Percentiles rank a stretch among this genome's conserved stretches.
Conservation (phyloP, 495 filamentous ascomycete species). For the Neurospora tetraspora region DNA sequence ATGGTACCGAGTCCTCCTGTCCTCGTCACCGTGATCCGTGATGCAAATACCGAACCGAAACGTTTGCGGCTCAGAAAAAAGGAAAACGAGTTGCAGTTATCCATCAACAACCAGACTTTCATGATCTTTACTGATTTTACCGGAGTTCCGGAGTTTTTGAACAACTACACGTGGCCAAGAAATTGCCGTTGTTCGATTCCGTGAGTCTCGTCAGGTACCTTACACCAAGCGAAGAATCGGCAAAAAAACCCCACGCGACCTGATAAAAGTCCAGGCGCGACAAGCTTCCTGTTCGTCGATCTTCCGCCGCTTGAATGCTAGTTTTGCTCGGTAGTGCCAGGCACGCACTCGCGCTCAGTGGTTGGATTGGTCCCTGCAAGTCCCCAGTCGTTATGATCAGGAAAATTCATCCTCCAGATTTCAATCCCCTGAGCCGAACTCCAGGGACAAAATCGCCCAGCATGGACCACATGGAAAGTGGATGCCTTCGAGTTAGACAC, state of each 20-base stretch:
- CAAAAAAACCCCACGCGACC: not conserved
- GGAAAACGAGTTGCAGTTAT: not conserved
- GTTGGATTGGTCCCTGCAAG: not conserved
- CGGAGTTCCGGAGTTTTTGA: not conserved
- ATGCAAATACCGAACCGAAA: not conserved
- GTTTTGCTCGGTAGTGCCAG: not conserved
- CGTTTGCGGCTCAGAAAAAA: not conserved
- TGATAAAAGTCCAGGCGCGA: not conserved
- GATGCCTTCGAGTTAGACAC: not conserved
- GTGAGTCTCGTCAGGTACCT: not conserved
- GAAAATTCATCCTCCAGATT: not conserved
- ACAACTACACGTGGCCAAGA: not conserved
- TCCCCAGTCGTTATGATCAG: no score
- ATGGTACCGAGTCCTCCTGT: not conserved
- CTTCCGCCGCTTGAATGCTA: not conserved
- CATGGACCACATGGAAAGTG: no score
- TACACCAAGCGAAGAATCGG: not conserved
- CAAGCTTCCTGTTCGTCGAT: not conserved
- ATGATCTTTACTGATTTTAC: not conserved
- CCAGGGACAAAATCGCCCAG: not conserved
- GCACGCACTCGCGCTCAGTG: not conserved
- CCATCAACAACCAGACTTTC: not conserved
- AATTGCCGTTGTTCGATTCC: not conserved
- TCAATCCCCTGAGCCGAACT: not conserved
- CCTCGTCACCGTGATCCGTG: not conserved